phyloP scores from a whole-genome alignment of 2,329 filamentous ascomycete species.

The Fusarium burgessii region DNA sequence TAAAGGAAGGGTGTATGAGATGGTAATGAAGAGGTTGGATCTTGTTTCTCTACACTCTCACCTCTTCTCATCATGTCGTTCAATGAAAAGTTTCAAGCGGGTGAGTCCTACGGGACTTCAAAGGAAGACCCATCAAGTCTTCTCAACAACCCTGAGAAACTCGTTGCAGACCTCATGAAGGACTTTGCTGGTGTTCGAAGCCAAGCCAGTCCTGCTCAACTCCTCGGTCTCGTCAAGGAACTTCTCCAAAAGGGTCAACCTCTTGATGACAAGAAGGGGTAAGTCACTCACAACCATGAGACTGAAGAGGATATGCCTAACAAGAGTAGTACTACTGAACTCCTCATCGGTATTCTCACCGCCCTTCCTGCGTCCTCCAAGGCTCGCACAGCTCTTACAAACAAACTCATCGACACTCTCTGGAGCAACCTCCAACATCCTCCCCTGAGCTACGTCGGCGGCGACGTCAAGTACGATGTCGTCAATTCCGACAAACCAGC shows the following conservation, averaged over 20 bases:
- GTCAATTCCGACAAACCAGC: conserved; percentile 48
- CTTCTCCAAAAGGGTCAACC: conserved; percentile 59
- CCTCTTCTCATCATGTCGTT: conserved; percentile 46
- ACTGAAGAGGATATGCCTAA: conserved; percentile 22
- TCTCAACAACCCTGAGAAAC: conserved; percentile 50
- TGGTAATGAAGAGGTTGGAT: neutral
- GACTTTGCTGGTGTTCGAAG: conserved; percentile 47
- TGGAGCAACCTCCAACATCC: conserved; percentile 68
- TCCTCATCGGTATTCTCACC: conserved; percentile 56
- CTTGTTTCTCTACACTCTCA: neutral
- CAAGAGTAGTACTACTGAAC: conserved; percentile 53
- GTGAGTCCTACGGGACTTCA: conserved; percentile 51
- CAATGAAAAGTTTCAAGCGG: conserved; percentile 54
- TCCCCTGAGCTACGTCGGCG: conserved; percentile 59
- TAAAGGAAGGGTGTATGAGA: conserved; percentile 16
- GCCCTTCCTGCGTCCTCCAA: conserved; percentile 52
- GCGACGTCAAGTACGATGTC: conserved; percentile 56
- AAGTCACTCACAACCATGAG: conserved; percentile 8
- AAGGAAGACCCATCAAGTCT: conserved; percentile 43
- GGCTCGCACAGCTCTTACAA: conserved; percentile 56
- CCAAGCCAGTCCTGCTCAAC: conserved; percentile 46
- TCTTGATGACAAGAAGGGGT: conserved; percentile 68
- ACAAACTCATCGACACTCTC: conserved; percentile 63
- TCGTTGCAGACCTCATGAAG: conserved; percentile 51
- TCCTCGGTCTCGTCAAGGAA: conserved; percentile 50